Evolutionary conservation across 2,329 filamentous ascomycete species (phyloP).

Genomic region (Botryotinia narcissicola): DNA sequence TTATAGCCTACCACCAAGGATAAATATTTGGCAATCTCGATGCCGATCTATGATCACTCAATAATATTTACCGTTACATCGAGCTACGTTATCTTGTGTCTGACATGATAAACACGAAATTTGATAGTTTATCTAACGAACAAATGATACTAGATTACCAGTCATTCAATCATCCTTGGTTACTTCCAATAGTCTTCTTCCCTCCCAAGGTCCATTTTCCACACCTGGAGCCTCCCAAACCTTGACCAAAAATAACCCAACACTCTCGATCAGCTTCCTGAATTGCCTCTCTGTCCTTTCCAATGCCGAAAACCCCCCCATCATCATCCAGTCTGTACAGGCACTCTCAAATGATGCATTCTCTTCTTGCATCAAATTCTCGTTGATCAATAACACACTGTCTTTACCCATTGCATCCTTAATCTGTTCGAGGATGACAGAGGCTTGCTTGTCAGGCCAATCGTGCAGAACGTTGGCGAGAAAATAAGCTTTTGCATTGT

Average conservation of each 20-base stretch:
- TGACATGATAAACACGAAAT: not conserved
- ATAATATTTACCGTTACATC: not conserved
- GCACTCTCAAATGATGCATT: not conserved
- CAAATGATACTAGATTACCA: too few relatives aligned
- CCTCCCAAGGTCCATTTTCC: not conserved
- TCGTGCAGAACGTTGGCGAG: conserved; percentile 7
- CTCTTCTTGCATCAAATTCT: conserved; percentile 10
- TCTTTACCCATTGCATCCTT: conserved; percentile 10
- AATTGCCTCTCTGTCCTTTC: conserved; percentile 9
- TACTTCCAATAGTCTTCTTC: conserved; percentile 15
- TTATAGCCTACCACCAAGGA: not conserved
- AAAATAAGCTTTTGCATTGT: conserved; percentile 14
- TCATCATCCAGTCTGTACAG: conserved; percentile 12
- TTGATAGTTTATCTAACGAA: not conserved
- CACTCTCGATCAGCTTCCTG: not conserved
- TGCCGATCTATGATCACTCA: not conserved
- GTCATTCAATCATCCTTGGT: not conserved
- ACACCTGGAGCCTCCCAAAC: not conserved
- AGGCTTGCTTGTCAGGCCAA: conserved; percentile 17
- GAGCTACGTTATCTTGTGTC: not conserved
- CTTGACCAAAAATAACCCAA: not conserved
- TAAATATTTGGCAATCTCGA: not conserved
- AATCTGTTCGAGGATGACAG: not conserved
- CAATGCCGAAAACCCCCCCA: conserved; percentile 10
- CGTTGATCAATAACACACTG: conserved; percentile 2